Base-by-base conservation (phyloP, 352 stramenopile species). In the Phytopythium litorale region DNA sequence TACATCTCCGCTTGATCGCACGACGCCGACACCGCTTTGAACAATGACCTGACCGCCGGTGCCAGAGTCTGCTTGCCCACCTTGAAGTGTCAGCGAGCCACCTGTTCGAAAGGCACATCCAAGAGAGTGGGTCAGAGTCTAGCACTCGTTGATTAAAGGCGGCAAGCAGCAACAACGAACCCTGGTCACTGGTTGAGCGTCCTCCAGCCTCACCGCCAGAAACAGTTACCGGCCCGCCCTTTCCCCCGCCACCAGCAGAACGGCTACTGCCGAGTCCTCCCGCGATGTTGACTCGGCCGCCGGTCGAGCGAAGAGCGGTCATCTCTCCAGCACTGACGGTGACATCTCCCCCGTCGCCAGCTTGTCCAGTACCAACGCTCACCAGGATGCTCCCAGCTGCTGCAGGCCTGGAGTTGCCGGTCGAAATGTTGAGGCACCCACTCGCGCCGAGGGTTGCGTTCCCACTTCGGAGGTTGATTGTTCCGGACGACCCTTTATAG, bases 311-410 rank as follows among this genome's bases (percentile, higher is more conserved):
- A 23, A 71, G 46, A 23, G 73, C 73, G 21, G 30, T 67, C 45
- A 84, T 84, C 53, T 91, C 75, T 23, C 84, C 84, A 60, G 78
- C 84, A 51, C 61, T 70, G 9, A 98, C 42, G 8, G 61, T 61
- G 43, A 98, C 73, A 58, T 83, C 77, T 21, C 96, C 94, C 50
- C 96, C 96, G 62, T 87, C 84, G 7, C 78, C 84, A 48, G 86
- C 84, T 50, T 89, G 81, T n/a, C 91, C 91, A 45, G 72, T 79
- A 13, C 96, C 96, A 65, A 96, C 87, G 50, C 54, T 76, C 11
- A 96, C 35, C 21, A 70, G 66, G 42, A 98, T 87, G 50, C 83
- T 73, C 16, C 93, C 91, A 40, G 91, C 94, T 54, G 77, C 63
- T 35, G 84, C 89, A 53, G 80, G 68, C 45, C 75, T 84, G 12